phyloP scores from a whole-genome alignment of 768 basidiomycete species.

The Lactarius hengduanensis region DNA sequence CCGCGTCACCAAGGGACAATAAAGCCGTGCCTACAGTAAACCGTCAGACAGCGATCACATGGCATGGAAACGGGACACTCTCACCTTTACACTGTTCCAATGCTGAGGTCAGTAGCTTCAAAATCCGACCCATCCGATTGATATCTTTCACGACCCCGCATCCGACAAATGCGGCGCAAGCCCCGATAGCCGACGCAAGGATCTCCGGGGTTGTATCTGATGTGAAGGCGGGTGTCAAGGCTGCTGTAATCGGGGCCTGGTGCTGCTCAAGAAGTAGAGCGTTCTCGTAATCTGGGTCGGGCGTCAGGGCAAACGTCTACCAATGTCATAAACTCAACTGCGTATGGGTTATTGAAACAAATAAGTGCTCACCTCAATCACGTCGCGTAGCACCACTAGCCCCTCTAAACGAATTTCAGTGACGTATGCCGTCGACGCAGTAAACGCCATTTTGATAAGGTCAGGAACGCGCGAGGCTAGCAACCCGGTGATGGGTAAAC shows the following conservation, averaged over 20 bases:
- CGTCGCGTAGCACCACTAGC: slow-evolving; percentile 82
- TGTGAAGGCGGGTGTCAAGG: slow-evolving; percentile 94
- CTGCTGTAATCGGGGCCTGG: slow-evolving; percentile 97
- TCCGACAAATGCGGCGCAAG: slow-evolving; percentile 94
- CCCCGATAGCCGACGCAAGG: slow-evolving; percentile 84
- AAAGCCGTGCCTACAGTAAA: slow-evolving; percentile 66
- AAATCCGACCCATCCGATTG: slow-evolving; percentile 86
- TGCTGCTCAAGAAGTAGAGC: slow-evolving; percentile 91
- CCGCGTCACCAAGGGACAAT: slow-evolving; percentile 81
- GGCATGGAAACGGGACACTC: slow-evolving; percentile 12
- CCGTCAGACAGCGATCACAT: slow-evolving; percentile 3
- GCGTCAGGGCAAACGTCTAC: slow-evolving; percentile 81
- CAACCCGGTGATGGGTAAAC: slow-evolving; percentile 57
- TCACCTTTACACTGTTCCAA: slow-evolving; percentile 88
- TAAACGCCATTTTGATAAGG: slow-evolving; percentile 97
- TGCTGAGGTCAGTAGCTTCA: slow-evolving; percentile 83
- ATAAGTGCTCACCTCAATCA: slow-evolving; percentile 70
- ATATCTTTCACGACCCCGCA: slow-evolving; percentile 93
- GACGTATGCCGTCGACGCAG: slow-evolving; percentile 93
- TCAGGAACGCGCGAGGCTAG: slow-evolving; percentile 87
- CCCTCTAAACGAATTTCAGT: slow-evolving; percentile 94
- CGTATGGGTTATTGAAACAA: not conserved
- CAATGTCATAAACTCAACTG: slow-evolving; percentile 16
- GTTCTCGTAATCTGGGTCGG: slow-evolving; percentile 92
- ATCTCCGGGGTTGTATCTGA: slow-evolving; percentile 96